phyloP scores from a whole-genome alignment of 208 protist genomes.

The Polymyxa betae region DNA sequence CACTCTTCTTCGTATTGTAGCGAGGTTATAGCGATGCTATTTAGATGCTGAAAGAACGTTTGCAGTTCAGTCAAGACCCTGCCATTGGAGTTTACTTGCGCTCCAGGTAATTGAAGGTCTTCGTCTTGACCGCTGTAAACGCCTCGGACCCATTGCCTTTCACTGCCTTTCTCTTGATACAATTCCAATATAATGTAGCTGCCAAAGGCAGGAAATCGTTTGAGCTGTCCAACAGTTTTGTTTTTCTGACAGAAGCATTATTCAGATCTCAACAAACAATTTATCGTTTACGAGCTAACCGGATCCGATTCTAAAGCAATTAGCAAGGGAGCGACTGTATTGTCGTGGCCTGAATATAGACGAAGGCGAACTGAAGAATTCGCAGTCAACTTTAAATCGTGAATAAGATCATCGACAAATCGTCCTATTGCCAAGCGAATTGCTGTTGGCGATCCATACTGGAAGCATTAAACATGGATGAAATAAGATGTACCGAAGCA shows the following conservation, averaged over 20 bases:
- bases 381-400: not conserved
- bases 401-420: slow-evolving; percentile 16
- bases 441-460: not conserved
- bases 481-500: not conserved
- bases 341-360: slow-evolving; percentile 47
- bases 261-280: not conserved
- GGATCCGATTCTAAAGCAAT: slow-evolving; percentile 29
- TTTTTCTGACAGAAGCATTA: no score
- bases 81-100: not conserved
- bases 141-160: not conserved
- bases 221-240: not conserved
- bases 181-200: slow-evolving; percentile 1
- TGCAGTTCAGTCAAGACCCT: not conserved
- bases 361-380: not conserved
- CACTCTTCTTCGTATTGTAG: slow-evolving; percentile 23
- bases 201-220: not conserved
- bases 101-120: not conserved
- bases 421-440: not conserved
- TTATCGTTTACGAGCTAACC: not conserved
- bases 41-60: not conserved
- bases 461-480: not conserved
- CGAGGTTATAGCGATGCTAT: not conserved
- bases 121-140: not conserved
- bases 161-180: not conserved
- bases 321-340: not conserved